Evolutionary conservation across 2,329 filamentous ascomycete species (phyloP), one percentile per base, ranked within the genome.

Genomic region (Penicillium sp.): DNA sequence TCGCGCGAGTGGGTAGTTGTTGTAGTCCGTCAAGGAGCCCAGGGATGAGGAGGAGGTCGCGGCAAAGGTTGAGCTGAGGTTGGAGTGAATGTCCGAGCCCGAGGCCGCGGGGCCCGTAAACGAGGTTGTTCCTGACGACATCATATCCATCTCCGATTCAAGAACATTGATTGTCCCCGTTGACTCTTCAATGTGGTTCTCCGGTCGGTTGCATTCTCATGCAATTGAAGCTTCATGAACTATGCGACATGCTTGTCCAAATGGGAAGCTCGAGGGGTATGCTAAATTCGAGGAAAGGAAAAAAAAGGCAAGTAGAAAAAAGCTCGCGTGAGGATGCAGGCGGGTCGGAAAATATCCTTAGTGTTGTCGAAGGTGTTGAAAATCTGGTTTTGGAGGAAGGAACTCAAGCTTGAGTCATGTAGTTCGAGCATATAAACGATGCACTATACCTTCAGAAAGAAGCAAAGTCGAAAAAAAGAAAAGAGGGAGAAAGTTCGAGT

Each of bases 1-100:
- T 56, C 84, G 74, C 57, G 87, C 74, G 62, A 91, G 87, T 6
- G 84, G 83, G 59, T 74, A 75, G 57, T 67, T 71, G 29, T 62
- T 61, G 55, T 72, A 71, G 55, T 73, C 71, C 23, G 66, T 66
- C 20, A 66, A 53, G 37, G 68, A 66, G 47, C 63, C 57, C 44
- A 68, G 51, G 38, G 68, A 70, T 38, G 69, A 69, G 32, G 67
- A 64, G 33, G 69, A 69, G 29, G 67, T 66, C 20, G 61, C 63
- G 28, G 64, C 61, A 49, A 66, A 60, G 38, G 62, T 61, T 42
- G 69, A 68, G 52, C 65, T 62, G 47, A 65, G 53, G 42, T 60
- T 66, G 43, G 66, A 68, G 55, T 68, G 64, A 25, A 66, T 46
- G 51, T 68, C 66, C 49, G 65, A 66, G 44, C 63, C 65, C 38